A percentile compares a stretch with the other conserved stretches of the same genome.
phyloP scores from a whole-genome alignment of 2,329 filamentous ascomycete species.

The Chaetomiaceae sp. region DNA sequence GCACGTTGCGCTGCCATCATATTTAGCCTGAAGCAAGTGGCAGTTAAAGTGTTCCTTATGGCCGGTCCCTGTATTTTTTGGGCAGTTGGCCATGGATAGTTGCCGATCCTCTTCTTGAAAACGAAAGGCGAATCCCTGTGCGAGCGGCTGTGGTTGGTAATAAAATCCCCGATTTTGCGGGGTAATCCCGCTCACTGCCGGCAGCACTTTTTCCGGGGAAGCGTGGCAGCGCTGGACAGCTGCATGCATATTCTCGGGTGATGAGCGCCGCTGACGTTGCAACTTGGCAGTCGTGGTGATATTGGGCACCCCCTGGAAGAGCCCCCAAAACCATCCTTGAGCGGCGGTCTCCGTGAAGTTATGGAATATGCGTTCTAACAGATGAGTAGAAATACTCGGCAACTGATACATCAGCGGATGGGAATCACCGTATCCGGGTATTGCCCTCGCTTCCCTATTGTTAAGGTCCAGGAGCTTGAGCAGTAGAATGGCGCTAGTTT shows the following conservation, averaged over 20 bases:
- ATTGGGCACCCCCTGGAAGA: background rate
- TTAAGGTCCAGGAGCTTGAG: too few species aligned
- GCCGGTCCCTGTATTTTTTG: background rate
- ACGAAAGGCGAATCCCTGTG: background rate
- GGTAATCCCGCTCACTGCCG: constrained; percentile 9
- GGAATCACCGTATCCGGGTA: too few species aligned
- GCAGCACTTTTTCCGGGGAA: constrained; percentile 6
- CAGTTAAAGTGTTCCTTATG: background rate
- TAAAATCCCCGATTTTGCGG: constrained; percentile 7
- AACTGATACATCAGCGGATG: too few species aligned
- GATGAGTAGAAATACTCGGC: too few species aligned
- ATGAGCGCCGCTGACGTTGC: background rate
- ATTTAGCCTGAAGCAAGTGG: constrained; percentile 12
- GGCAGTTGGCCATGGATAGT: background rate
- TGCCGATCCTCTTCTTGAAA: background rate
- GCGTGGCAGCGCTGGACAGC: background rate
- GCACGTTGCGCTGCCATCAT: too few species aligned
- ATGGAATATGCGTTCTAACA: too few species aligned
- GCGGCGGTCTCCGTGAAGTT: too few species aligned
- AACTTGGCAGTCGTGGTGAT: too few species aligned
- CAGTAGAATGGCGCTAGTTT: too few species aligned
- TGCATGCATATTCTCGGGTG: background rate
- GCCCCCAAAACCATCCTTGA: too few species aligned
- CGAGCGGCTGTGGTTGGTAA: background rate
- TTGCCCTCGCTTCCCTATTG: too few species aligned